A percentile compares a stretch with the other conserved stretches of the same genome.
phyloP scores from a whole-genome alignment of 768 basidiomycete genomes.

The Plicaturopsis crispa region DNA sequence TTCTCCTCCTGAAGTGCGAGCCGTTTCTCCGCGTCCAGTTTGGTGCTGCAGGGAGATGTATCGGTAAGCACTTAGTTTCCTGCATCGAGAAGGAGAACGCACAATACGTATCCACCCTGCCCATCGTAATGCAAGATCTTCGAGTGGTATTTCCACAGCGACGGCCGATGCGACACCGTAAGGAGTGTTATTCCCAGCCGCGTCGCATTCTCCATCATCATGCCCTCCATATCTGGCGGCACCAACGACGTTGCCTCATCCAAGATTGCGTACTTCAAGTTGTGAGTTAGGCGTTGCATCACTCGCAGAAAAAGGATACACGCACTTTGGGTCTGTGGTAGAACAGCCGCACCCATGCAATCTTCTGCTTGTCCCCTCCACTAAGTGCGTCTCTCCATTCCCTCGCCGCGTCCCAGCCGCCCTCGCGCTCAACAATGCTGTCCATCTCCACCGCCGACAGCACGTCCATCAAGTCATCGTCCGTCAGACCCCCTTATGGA shows the following conservation, averaged over 20 bases:
- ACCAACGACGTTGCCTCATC: conserved; percentile 97
- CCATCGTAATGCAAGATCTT: conserved; percentile 91
- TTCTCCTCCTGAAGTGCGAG: conserved; percentile 93
- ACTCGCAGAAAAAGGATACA: conserved; percentile 2
- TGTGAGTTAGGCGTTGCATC: conserved; percentile 4
- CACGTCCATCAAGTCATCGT: conserved; percentile 64
- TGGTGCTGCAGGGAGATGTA: conserved; percentile 45
- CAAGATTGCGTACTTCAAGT: conserved; percentile 79
- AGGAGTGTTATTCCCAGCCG: conserved; percentile 83
- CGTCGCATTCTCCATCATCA: conserved; percentile 93
- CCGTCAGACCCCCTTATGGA: conserved; percentile 58
- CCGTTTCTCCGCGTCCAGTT: conserved; percentile 84
- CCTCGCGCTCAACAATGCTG: conserved; percentile 83
- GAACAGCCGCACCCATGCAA: conserved; percentile 95
- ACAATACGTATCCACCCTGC: conserved; percentile 94
- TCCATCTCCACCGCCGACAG: conserved; percentile 80
- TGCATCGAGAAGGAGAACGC: conserved; percentile 21
- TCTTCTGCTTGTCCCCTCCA: conserved; percentile 95
- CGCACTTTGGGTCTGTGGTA: conserved; percentile 88
- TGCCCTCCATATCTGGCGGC: conserved; percentile 84
- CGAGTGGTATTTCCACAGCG: conserved; percentile 88
- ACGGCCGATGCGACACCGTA: conserved; percentile 93
- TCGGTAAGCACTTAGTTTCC: not conserved
- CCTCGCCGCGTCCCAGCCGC: conserved; percentile 86
- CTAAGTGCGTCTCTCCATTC: conserved; percentile 94